A percentile compares a stretch with the other conserved stretches of the same genome.
phyloP scores from a whole-genome alignment of 2,329 filamentous ascomycete genomes.

The Penicillium brevicompactum region DNA sequence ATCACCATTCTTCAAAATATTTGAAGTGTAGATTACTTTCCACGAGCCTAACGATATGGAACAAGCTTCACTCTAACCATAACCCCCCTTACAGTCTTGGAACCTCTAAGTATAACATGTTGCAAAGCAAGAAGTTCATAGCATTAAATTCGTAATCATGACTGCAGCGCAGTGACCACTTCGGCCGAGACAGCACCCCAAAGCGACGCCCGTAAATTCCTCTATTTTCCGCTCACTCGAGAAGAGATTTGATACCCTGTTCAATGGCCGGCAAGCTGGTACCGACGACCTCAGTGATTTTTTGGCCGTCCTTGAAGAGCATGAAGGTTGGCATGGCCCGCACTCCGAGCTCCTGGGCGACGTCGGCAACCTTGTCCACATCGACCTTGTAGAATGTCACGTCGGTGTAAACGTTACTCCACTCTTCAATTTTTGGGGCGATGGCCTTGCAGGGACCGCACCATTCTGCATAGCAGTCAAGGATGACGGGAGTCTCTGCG shows the following conservation, averaged over 20 bases:
- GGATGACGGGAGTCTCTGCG: not conserved
- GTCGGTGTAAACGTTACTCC: not conserved
- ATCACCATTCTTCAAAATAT: no score
- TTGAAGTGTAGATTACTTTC: no score
- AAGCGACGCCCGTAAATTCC: not conserved
- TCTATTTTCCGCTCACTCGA: not conserved
- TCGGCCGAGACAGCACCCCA: no score
- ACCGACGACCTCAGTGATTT: conserved; percentile 7
- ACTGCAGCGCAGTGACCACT: no score
- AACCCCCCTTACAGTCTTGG: no score
- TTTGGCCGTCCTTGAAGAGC: conserved; percentile 5
- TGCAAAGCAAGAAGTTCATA: no score
- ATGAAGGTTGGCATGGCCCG: conserved; percentile 6
- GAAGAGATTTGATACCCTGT: not conserved
- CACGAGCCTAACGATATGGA: no score
- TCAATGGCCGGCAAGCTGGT: not conserved
- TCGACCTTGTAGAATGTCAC: conserved; percentile 11
- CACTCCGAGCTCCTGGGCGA: conserved; percentile 2
- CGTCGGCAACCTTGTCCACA: not conserved
- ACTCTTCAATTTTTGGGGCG: not conserved
- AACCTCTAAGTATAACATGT: no score
- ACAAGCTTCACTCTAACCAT: no score
- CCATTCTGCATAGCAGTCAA: conserved; percentile 6
- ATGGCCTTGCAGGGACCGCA: conserved; percentile 4
- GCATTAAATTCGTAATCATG: no score